phyloP scores from a whole-genome alignment of 768 basidiomycete genomes.

The Termitomyces sp. region DNA sequence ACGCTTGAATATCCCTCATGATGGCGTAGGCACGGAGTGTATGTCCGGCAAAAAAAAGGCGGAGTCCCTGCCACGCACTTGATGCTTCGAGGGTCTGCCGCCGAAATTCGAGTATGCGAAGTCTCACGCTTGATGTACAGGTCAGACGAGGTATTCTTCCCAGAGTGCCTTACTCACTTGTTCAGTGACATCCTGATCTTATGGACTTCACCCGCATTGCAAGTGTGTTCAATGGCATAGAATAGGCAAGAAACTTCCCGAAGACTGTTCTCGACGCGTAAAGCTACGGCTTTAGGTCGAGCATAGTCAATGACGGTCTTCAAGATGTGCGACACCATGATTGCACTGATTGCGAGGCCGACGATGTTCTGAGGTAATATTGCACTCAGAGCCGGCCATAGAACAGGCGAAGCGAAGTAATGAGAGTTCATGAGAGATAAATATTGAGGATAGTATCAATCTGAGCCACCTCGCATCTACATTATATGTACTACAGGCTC shows the following conservation, averaged over 20 bases:
- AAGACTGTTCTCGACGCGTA: background rate
- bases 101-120: background rate
- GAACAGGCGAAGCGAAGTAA: background rate
- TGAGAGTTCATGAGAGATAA: background rate
- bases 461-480: background rate
- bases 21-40: background rate
- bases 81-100: background rate
- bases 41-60: background rate
- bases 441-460: background rate
- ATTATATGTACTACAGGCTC: background rate
- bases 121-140: background rate
- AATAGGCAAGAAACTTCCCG: background rate
- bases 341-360: background rate
- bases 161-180: no score
- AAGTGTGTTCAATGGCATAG: background rate
- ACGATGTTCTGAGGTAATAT: background rate
- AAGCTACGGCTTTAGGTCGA: background rate
- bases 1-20: background rate
- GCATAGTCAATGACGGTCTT: background rate
- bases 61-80: background rate
- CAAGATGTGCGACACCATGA: background rate
- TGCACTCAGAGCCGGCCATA: background rate
- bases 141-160: background rate
- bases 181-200: background rate
- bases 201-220: background rate